Conservation (phyloP, 179 eudicot genomes). For the Beta lomatogona region DNA sequence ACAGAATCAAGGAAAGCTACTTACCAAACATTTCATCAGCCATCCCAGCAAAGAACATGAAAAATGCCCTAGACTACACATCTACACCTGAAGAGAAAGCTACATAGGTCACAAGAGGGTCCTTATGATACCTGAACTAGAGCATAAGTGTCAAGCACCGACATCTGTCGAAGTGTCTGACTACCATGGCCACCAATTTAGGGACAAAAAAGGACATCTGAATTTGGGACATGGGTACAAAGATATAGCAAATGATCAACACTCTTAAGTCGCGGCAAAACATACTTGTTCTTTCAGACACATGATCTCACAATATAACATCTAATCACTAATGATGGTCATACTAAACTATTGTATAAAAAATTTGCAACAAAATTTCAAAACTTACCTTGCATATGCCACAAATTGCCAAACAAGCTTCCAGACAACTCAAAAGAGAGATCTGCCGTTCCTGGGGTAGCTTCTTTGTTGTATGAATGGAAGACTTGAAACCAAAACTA, state of each 20-base stretch:
- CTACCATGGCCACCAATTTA: not conserved
- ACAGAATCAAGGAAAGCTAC: not conserved
- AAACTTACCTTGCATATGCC: conserved; percentile 84
- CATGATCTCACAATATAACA: not conserved
- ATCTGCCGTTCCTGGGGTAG: conserved; percentile 66
- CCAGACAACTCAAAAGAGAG: conserved; percentile 69
- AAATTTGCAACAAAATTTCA: not conserved
- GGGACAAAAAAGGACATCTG: not conserved
- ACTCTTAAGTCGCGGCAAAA: not conserved
- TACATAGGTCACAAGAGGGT: too few relatives aligned
- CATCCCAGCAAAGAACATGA: too few relatives aligned
- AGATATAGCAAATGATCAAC: not conserved
- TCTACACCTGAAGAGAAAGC: too few relatives aligned
- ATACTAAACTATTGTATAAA: not conserved
- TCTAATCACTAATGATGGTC: not conserved
- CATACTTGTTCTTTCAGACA: not conserved
- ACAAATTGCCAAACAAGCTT: conserved; percentile 81
- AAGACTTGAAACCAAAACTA: too few relatives aligned
- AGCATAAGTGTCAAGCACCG: too few relatives aligned
- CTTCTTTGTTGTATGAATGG: conserved; percentile 61
- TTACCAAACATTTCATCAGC: not conserved
- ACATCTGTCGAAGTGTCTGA: not conserved
- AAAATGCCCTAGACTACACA: too few relatives aligned
- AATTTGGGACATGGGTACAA: not conserved
- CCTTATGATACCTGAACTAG: too few relatives aligned